Percentiles rank a stretch among this genome's conserved stretches.
Evolutionary conservation across 768 basidiomycete genomes (phyloP).

Genomic region (Tephrocybe sp.): DNA sequence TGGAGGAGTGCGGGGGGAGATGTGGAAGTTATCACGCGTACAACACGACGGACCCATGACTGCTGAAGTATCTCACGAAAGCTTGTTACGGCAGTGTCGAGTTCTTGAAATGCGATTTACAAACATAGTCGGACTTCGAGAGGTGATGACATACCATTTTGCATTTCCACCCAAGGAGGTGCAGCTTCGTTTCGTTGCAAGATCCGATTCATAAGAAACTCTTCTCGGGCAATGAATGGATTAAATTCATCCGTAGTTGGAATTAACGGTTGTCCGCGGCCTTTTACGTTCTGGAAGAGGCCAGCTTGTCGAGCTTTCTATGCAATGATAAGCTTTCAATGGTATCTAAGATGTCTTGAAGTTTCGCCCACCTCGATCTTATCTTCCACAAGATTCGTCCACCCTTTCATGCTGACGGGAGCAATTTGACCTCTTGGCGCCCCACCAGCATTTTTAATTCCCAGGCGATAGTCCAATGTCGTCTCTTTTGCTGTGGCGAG

Average conservation of each 20-base stretch:
- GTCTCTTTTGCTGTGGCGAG: conserved; percentile 65
- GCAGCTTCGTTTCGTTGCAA: conserved; percentile 78
- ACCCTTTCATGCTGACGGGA: conserved; percentile 68
- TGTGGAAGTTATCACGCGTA: conserved; percentile 55
- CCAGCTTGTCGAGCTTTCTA: conserved; percentile 69
- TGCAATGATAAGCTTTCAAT: not conserved
- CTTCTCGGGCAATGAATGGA: conserved; percentile 67
- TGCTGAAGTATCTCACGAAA: conserved; percentile 66
- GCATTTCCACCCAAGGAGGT: conserved; percentile 86
- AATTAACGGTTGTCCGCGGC: conserved; percentile 47
- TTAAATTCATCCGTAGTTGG: conserved; percentile 41
- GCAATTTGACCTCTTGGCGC: conserved; percentile 35
- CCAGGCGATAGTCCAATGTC: conserved; percentile 74
- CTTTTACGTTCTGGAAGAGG: conserved; percentile 68
- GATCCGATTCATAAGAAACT: conserved; percentile 84
- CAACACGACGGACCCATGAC: conserved; percentile 73
- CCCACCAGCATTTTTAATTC: conserved; percentile 34
- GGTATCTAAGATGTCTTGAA: not conserved
- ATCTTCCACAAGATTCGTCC: conserved; percentile 74
- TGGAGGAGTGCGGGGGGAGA: conserved; percentile 38
- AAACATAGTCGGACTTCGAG: no score
- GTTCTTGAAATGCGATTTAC: no score
- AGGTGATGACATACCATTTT: conserved; percentile 46
- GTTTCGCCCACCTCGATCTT: conserved; percentile 61
- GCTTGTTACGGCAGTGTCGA: conserved; percentile 56